Evolutionary conservation across 2,329 filamentous ascomycete species (phyloP).

Genomic region (Ophiostoma ulmi): DNA sequence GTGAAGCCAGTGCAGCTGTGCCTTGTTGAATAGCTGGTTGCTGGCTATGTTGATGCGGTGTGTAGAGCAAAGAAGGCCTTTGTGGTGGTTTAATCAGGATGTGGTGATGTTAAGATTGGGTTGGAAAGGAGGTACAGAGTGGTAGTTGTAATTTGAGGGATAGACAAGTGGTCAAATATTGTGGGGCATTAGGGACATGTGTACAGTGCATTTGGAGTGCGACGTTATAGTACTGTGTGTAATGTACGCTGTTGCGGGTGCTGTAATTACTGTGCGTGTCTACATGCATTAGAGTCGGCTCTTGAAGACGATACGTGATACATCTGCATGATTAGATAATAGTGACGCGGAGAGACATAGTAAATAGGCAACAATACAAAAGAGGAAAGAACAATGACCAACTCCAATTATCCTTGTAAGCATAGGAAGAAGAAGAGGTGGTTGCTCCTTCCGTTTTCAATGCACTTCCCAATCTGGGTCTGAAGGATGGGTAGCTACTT

Average conservation of each 20-base stretch:
- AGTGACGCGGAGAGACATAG: not conserved
- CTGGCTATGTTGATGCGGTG: not conserved
- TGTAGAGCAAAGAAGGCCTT: not conserved
- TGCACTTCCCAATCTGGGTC: not conserved
- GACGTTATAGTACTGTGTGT: not conserved
- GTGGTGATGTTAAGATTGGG: constrained; percentile 11
- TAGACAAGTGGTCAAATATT: constrained; percentile 6
- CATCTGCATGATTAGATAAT: not conserved
- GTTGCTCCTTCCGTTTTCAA: not conserved
- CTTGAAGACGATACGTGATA: not conserved
- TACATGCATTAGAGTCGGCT: not conserved
- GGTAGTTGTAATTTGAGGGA: constrained; percentile 8
- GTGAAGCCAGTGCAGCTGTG: not conserved
- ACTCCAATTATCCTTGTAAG: not conserved
- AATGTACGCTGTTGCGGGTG: not conserved
- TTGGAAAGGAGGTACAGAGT: constrained; percentile 3
- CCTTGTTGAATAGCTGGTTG: not conserved
- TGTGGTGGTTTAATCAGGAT: not conserved
- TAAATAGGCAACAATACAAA: not conserved
- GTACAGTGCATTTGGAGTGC: not conserved
- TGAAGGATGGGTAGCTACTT: not conserved
- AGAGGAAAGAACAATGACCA: not conserved
- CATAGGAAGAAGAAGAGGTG: not conserved
- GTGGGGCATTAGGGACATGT: constrained; percentile 5
- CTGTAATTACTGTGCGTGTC: not conserved